Conservation (phyloP, 441 rosid genomes). For the Erysimum pusillum region DNA sequence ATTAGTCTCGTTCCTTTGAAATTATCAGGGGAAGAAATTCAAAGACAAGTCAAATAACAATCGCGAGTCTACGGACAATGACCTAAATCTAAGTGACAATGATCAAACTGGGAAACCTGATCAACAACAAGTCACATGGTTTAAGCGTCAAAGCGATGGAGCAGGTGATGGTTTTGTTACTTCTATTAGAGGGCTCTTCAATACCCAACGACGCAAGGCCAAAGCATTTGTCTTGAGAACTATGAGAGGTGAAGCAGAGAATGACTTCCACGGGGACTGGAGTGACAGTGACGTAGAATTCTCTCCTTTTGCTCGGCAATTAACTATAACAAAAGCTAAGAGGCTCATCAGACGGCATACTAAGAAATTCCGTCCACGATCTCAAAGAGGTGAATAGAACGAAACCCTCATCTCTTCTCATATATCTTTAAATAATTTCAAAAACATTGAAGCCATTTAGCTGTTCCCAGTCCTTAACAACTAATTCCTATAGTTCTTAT, state of each 20-base stretch:
- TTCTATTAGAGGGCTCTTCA: constrained; percentile 92
- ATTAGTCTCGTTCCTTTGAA: neutral
- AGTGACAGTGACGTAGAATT: constrained; percentile 93
- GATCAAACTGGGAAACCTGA: constrained; percentile 81
- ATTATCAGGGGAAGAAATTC: constrained; percentile 92
- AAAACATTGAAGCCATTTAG: neutral
- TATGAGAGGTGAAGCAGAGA: constrained; percentile 98
- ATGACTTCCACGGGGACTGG: constrained; percentile 92
- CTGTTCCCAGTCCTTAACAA: neutral
- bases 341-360: constrained; percentile 92
- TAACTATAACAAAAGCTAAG: constrained; percentile 91
- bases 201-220: constrained; percentile 94
- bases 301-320: constrained; percentile 92
- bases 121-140: constrained; percentile 74
- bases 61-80: constrained; percentile 68
- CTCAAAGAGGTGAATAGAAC: constrained; percentile 71
- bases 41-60: constrained; percentile 85
- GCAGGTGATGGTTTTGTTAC: constrained; percentile 99
- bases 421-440: neutral
- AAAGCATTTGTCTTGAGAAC: constrained; percentile 94
- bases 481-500: constrained; percentile 1
- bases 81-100: constrained; percentile 83
- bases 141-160: constrained; percentile 90
- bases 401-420: neutral
- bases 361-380: constrained; percentile 81